Evolutionary conservation across 1,284 basidiomycete species (phyloP).

Genomic region (Ganoderma meredithae): DNA sequence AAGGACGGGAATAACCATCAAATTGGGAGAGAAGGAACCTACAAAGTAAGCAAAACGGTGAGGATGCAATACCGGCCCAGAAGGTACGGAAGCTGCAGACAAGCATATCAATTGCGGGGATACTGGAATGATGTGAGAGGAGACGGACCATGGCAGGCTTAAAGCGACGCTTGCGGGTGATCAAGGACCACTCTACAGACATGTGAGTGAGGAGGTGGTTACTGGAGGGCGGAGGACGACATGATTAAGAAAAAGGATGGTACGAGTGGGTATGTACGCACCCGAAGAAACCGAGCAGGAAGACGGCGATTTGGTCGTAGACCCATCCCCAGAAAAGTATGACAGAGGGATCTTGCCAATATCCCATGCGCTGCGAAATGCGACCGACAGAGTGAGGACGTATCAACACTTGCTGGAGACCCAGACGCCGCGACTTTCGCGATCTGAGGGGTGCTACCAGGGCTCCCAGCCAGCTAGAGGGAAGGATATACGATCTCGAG

Average conservation of each 20-base stretch:
- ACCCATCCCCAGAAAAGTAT: conserved; percentile 24
- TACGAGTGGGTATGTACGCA: conserved; percentile 8
- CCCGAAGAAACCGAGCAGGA: conserved; percentile 29
- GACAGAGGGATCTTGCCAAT: conserved; percentile 30
- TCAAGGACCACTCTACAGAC: conserved; percentile 28
- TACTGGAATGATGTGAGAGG: background rate
- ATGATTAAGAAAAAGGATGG: background rate
- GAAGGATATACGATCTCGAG: background rate
- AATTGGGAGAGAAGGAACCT: background rate
- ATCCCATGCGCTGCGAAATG: conserved; percentile 16
- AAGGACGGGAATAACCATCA: background rate
- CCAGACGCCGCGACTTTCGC: background rate
- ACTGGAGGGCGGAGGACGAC: conserved; percentile 3
- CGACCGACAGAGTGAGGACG: background rate
- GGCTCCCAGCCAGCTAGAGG: background rate
- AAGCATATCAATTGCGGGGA: background rate
- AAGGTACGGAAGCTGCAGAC: conserved; percentile 25
- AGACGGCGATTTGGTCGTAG: conserved; percentile 27
- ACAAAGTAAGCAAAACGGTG: conserved; percentile 23
- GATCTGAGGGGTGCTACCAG: background rate
- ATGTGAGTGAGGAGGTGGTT: conserved; percentile 21
- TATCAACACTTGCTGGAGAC: background rate
- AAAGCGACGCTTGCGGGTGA: conserved; percentile 25
- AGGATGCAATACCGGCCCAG: conserved; percentile 28
- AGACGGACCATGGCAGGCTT: conserved; percentile 20